A percentile compares a stretch with the other conserved stretches of the same genome.
These are phyloP conservation scores for Adansonia madagascariensis DNA, from an alignment of 441 rosid genomes.

Conservation along the genomic window DNA sequence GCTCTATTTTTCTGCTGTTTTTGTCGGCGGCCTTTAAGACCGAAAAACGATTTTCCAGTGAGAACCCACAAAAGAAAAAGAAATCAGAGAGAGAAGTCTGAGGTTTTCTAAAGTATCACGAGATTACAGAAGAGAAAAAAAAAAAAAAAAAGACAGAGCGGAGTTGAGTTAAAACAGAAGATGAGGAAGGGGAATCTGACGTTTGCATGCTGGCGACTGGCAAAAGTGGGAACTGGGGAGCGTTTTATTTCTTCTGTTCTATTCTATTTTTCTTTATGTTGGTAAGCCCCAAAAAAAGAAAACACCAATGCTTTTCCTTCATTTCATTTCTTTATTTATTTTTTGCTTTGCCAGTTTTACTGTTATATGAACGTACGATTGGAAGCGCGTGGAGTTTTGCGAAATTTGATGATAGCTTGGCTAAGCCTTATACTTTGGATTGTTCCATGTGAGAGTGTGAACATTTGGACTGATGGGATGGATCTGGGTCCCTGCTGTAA, in stretches of 20 bases:
- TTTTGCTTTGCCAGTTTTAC: not conserved
- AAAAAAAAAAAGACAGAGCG: constrained; percentile 9
- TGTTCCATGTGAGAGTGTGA: constrained; percentile 17
- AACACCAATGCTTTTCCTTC: not conserved
- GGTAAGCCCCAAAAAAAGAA: not conserved
- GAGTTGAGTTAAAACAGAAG: constrained; percentile 22
- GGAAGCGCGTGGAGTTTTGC: not conserved
- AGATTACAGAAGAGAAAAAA: constrained; percentile 31
- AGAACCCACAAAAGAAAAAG: not conserved
- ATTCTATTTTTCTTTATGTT: not conserved
- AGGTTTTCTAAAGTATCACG: constrained; percentile 40
- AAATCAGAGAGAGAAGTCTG: constrained; percentile 9
- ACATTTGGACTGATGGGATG: not conserved
- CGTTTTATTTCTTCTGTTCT: constrained; percentile 19
- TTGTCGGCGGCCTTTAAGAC: not conserved
- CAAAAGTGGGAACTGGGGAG: not conserved
- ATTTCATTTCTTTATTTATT: no score
- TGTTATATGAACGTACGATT: not conserved
- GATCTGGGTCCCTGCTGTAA: not conserved
- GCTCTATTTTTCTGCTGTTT: not conserved
- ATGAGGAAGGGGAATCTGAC: not conserved
- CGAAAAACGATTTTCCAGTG: not conserved
- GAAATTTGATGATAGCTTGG: not conserved
- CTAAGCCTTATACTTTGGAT: not conserved
- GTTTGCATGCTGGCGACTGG: constrained; percentile 23